Evolutionary conservation across 1,284 basidiomycete genomes (phyloP), one percentile per base, ranked within the genome.

Genomic region (Ceratobasidium sp.): DNA sequence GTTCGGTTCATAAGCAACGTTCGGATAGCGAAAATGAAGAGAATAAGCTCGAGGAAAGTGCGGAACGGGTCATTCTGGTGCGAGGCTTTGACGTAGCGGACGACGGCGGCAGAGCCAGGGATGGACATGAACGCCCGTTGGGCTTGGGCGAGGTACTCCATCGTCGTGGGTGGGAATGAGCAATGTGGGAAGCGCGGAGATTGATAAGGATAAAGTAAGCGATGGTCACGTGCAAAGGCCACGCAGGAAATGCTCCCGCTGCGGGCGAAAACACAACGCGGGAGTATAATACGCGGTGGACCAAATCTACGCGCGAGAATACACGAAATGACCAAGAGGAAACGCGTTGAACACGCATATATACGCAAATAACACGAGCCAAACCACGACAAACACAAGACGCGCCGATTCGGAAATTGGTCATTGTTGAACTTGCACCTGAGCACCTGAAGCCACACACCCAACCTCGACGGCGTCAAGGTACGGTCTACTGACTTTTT

Each of bases 1-100:
- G 97, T 99, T 43, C 97, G 88, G 40, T 93, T 93, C 84, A 97
- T 96, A 62, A 98, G 84, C 34, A 98, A 86, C 0, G 97, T 99
- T 71, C 95, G 87, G 70, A 98, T 88, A 25, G 96, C 94, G 82
- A 99, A 99, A 71, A 95, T 87, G 78, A 98, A 84, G 56, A 99
- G 90, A 70, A 97, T 90, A 59, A 99, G 84, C 85, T 99, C 98
- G 78, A 99, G 90, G 6, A 99, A 81, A 0, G 95, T 96, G 75
- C 98, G 89, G 57, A 95, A 95, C 0, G 98, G 97, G 84, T 97
- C 95, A 83, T 97, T 92, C 83, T 92, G 92, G 86, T 95, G 92
- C 77, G 96, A 93, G 83, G 96, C 90, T 84, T 90, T 92, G 85
- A 98, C 93, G 84, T 98, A 98, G 81, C 96, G 94, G 76, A 93